phyloP scores from a whole-genome alignment of 2,329 filamentous ascomycete genomes.

The Esteya vermicola region DNA sequence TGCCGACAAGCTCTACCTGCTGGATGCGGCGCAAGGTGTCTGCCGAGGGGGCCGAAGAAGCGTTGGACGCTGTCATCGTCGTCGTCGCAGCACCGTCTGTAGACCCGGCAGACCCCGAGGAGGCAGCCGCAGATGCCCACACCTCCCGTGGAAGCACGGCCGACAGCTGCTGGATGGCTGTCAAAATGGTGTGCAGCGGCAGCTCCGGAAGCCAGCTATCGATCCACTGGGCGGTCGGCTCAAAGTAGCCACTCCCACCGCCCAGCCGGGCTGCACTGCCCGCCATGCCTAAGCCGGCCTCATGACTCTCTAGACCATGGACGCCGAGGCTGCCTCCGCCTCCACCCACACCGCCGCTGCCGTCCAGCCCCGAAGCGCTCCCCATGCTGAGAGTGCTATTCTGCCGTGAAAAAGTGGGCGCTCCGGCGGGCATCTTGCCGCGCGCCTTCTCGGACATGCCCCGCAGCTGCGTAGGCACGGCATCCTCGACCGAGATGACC shows the following conservation, averaged over 20 bases:
- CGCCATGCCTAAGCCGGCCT: too few species aligned
- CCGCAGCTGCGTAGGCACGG: conserved; percentile 65
- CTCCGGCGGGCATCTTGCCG: conserved; percentile 83
- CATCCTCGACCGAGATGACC: conserved; percentile 57
- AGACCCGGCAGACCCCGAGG: too few species aligned
- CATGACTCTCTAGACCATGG: too few species aligned
- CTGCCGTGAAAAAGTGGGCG: conserved; percentile 72
- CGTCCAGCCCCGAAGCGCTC: conserved; percentile 32
- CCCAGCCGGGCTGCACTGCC: neutral
- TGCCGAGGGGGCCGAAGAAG: conserved; percentile 1
- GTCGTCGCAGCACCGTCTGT: too few species aligned
- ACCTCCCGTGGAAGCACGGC: conserved; percentile 43
- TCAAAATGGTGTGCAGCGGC: conserved; percentile 74
- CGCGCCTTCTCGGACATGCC: conserved; percentile 96
- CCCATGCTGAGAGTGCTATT: conserved; percentile 76
- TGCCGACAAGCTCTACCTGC: conserved; percentile 48
- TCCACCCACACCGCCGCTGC: neutral
- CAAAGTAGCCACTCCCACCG: conserved; percentile 34
- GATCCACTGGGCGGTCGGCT: conserved; percentile 73
- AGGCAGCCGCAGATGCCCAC: too few species aligned
- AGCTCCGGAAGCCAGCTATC: conserved; percentile 88
- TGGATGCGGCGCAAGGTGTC: conserved; percentile 35
- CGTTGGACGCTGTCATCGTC: conserved; percentile 10
- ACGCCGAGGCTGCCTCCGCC: neutral
- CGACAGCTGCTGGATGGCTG: conserved; percentile 54